A percentile compares a stretch with the other conserved stretches of the same genome.
These are phyloP conservation scores for Cercis canadensis DNA, from an alignment of 306 rosid species.

Conservation along the genomic window DNA sequence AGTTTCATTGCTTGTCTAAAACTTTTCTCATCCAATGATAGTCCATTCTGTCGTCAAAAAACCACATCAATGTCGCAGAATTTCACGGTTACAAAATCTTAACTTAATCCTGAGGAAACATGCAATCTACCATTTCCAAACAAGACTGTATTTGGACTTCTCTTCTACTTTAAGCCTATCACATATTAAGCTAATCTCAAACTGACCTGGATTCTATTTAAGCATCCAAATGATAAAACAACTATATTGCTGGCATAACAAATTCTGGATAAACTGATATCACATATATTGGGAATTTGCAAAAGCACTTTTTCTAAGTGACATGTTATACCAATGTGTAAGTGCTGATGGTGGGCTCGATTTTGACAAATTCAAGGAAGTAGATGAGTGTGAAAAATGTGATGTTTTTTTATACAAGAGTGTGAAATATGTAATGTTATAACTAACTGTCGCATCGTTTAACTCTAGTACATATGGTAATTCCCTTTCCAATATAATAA, in stretches of 20 bases:
- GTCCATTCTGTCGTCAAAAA: slow-evolving; percentile 56
- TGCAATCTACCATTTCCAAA: slow-evolving; percentile 3
- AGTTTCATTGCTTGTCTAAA: slow-evolving; percentile 60
- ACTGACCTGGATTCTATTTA: neutral
- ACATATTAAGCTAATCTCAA: slow-evolving; percentile 10
- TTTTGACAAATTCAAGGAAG: slow-evolving; percentile 3
- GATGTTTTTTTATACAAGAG: neutral
- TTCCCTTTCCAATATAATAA: neutral
- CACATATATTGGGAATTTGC: neutral
- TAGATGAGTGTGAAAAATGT: neutral
- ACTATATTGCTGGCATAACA: neutral
- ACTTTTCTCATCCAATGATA: slow-evolving; percentile 62
- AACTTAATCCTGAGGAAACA: slow-evolving; percentile 5
- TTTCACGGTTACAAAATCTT: slow-evolving; percentile 15
- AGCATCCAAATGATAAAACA: neutral
- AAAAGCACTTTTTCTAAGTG: neutral
- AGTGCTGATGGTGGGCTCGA: slow-evolving; percentile 6
- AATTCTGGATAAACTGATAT: slow-evolving; percentile 9
- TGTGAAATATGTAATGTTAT: neutral
- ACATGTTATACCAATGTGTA: neutral
- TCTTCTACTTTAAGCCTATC: slow-evolving; percentile 12
- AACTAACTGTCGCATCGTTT: neutral
- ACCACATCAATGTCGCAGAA: neutral
- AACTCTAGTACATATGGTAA: neutral
- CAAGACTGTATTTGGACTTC: slow-evolving; percentile 7